Evolutionary conservation across 257 asterid species (phyloP).

Genomic region (Penstemon davidsonii): DNA sequence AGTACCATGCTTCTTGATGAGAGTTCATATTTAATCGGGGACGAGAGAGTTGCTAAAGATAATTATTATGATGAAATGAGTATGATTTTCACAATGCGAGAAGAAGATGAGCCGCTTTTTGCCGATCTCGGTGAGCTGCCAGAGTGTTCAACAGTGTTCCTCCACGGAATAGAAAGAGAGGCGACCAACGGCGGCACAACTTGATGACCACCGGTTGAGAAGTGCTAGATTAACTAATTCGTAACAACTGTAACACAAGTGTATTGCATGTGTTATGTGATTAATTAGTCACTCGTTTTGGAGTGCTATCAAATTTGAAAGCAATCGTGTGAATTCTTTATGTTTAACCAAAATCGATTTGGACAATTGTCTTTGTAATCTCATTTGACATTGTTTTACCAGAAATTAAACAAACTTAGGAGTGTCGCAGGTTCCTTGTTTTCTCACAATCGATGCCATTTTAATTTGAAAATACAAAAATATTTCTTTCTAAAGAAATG

Average conservation of each 20-base stretch:
- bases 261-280: too few species aligned
- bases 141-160: conserved; percentile 46
- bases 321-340: background rate
- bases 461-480: too few species aligned
- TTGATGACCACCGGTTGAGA: conserved; percentile 35
- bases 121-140: conserved; percentile 54
- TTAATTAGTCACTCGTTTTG: too few species aligned
- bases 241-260: too few species aligned
- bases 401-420: background rate
- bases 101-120: conserved; percentile 45
- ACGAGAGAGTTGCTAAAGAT: conserved; percentile 11
- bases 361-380: conserved; percentile 26
- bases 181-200: conserved; percentile 32
- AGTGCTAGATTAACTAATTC: too few species aligned
- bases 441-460: too few species aligned
- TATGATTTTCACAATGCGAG: conserved; percentile 38
- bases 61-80: conserved; percentile 23
- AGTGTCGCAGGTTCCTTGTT: too few species aligned
- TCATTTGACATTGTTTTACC: background rate
- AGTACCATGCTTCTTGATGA: conserved; percentile 34
- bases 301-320: too few species aligned
- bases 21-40: conserved; percentile 34
- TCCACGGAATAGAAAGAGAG: conserved; percentile 41
- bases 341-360: background rate
- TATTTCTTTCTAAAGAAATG: too few species aligned